Evolutionary conservation across 306 rosid genomes (phyloP), one percentile per base, ranked within the genome.

Genomic region (Cucumis melo): DNA sequence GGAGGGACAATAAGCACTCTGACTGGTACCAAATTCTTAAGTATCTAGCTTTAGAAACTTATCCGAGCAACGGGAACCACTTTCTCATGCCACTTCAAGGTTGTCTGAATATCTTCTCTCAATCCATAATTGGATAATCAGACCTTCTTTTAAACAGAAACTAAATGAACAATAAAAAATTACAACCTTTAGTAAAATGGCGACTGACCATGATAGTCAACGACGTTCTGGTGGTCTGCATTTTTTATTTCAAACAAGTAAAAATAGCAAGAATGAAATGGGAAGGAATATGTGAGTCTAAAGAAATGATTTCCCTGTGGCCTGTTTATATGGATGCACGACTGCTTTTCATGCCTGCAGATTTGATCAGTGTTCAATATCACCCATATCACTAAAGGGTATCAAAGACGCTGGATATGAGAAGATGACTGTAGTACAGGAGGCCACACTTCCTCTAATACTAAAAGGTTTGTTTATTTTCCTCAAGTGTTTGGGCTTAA

Each of bases 371-470:
- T 89, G 91, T 86, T 75, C 95, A 4, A 57, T 94, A 50, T 89
- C 97, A 38, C 95, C 88, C 3, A 77, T 88, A 41, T 90, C 99
- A 61, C 82, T 94, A 61, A 94, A 92, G 83, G 99, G 88, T 81
- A 86, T 90, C 81, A 94, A 90, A 86, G 97, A 89, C 78, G 95
- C 89, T 64, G 99, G 99, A 73, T 94, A 87, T 81, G 97, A 87
- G 85, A 94, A 89, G 81, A 89, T 94, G 99, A 94, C 99, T 15
- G 80, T 92, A 46, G 97, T 94, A 21, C 99, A 94, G 81, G 97
- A 84, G 80, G 99, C 97, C 54, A 94, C 97, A n/a, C 99, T 94
- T 82, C 97, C 97, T 13, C 73, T 85, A 12, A 94, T 94, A 78
- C 91, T 92, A 24, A 87, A 85, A 89, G 99, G 99, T 92, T 83